A percentile compares a stretch with the other conserved stretches of the same genome.
Evolutionary conservation across 805 yeast species (phyloP).

Genomic region (Starmerella potacharoeniae): DNA sequence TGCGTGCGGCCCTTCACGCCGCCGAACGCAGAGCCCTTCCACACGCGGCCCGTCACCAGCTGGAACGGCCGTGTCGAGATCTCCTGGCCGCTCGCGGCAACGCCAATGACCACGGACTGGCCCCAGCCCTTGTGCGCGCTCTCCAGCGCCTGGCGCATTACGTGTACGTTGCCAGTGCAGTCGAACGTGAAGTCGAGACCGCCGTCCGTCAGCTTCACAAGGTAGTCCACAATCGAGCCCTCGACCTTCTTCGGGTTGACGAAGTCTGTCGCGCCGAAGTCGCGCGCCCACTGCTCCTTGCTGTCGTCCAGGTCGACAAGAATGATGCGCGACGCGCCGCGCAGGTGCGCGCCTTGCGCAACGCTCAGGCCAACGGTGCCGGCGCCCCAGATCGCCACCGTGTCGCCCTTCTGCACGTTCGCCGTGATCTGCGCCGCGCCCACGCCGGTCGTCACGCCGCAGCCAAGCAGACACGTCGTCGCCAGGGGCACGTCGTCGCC

Average conservation of each 20-base stretch:
- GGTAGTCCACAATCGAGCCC: constrained; percentile 59
- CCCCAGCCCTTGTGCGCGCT: constrained; percentile 99
- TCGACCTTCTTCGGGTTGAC: constrained; percentile 72
- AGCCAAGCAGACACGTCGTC: constrained; percentile 84
- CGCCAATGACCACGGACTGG: constrained; percentile 88
- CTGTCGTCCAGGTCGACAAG: constrained; percentile 78
- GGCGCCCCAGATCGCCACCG: constrained; percentile 93
- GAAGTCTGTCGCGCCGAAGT: constrained; percentile 94
- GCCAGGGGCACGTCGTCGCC: constrained; percentile 74
- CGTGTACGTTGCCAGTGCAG: constrained; percentile 93
- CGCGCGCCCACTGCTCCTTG: constrained; percentile 73
- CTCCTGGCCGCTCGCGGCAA: constrained; percentile 97
- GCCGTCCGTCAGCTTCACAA: constrained; percentile 82
- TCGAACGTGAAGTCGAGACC: constrained; percentile 95
- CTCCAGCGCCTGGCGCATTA: constrained; percentile 94
- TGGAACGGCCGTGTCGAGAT: constrained; percentile 97
- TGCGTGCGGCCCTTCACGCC: constrained; percentile 97
- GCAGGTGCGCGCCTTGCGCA: constrained; percentile 82
- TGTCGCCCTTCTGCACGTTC: constrained; percentile 79
- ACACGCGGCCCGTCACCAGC: constrained; percentile 95
- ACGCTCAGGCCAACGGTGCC: constrained; percentile 98
- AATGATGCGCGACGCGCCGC: constrained; percentile 66
- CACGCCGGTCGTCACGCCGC: constrained; percentile 97
- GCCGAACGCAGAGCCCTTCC: constrained; percentile 99
- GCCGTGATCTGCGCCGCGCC: constrained; percentile 97